These are phyloP conservation scores for Fusarium circinatum DNA, from an alignment of 2,329 filamentous ascomycete genomes.

Conservation along the genomic window DNA sequence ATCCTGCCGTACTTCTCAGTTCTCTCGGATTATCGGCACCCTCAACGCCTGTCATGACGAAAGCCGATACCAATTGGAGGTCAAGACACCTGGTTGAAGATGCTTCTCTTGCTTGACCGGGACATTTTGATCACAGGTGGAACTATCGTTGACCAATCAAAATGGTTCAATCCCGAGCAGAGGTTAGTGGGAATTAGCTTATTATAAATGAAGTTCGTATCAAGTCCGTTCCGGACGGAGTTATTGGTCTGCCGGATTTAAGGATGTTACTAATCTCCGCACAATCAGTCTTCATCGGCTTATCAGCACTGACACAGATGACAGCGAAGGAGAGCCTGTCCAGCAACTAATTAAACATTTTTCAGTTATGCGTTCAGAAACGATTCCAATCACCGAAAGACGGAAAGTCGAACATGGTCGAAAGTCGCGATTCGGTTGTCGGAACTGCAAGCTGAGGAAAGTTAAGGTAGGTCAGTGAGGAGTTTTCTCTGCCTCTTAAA, in stretches of 20 bases:
- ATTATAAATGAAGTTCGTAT: not conserved
- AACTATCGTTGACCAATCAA: not conserved
- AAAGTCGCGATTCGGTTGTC: not conserved
- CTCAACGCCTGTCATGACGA: fast-evolving
- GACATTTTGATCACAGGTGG: fast-evolving
- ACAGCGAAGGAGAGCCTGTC: not conserved
- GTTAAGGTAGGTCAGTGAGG: not conserved
- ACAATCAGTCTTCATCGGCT: fast-evolving
- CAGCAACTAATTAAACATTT: fast-evolving
- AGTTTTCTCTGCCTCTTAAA: fast-evolving
- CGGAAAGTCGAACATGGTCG: not conserved
- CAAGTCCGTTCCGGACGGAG: not conserved
- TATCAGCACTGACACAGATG: fast-evolving
- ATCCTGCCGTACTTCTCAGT: fast-evolving
- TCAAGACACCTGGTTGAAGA: fast-evolving
- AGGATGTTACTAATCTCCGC: not conserved
- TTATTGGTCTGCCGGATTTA: not conserved
- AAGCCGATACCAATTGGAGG: not conserved
- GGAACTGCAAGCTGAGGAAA: not conserved
- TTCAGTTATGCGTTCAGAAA: not conserved
- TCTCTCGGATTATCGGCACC: not conserved
- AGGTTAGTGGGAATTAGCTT: not conserved
- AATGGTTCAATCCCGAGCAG: not conserved
- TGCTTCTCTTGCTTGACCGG: fast-evolving
- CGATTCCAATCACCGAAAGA: fast-evolving